phyloP scores from a whole-genome alignment of 2,329 filamentous ascomycete genomes.

The Cladorrhinum sp. region DNA sequence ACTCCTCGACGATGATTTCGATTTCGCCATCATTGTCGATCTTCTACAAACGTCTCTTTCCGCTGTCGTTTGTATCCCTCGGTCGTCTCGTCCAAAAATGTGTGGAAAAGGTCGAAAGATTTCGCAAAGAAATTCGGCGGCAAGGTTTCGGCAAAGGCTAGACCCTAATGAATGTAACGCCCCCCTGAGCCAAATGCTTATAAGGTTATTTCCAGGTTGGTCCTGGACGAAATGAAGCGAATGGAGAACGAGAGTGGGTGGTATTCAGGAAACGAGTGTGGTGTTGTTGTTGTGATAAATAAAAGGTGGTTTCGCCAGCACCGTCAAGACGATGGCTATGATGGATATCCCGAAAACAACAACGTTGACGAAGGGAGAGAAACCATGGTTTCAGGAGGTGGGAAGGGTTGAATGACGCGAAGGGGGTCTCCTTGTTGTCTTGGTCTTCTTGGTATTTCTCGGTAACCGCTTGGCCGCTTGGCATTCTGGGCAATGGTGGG shows the following conservation, averaged over 20 bases:
- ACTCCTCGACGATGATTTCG: constrained; percentile 6
- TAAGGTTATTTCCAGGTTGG: not conserved
- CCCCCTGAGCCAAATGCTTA: not conserved
- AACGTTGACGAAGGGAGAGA: constrained; percentile 5
- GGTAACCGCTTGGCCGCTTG: constrained; percentile 21
- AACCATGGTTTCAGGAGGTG: constrained; percentile 18
- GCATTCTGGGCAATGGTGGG: constrained; percentile 16
- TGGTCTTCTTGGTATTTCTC: constrained; percentile 23
- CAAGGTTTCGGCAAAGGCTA: not conserved
- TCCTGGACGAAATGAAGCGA: not conserved
- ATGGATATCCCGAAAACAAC: not conserved
- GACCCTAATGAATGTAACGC: not conserved
- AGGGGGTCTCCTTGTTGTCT: constrained; percentile 12
- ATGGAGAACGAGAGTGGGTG: constrained; percentile 9
- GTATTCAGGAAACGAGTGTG: constrained; percentile 20
- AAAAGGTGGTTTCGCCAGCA: constrained; percentile 6
- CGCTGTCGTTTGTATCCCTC: not conserved
- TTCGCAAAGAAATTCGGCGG: not conserved
- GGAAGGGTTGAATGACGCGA: constrained; percentile 21
- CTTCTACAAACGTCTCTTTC: not conserved
- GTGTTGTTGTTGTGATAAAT: constrained; percentile 3
- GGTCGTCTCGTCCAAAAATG: not conserved
- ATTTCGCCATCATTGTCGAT: constrained; percentile 16
- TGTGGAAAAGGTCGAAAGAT: not conserved
- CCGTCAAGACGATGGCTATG: constrained; percentile 10